Base-by-base conservation (phyloP, 208 protist species). In the Crithidia bombi region DNA sequence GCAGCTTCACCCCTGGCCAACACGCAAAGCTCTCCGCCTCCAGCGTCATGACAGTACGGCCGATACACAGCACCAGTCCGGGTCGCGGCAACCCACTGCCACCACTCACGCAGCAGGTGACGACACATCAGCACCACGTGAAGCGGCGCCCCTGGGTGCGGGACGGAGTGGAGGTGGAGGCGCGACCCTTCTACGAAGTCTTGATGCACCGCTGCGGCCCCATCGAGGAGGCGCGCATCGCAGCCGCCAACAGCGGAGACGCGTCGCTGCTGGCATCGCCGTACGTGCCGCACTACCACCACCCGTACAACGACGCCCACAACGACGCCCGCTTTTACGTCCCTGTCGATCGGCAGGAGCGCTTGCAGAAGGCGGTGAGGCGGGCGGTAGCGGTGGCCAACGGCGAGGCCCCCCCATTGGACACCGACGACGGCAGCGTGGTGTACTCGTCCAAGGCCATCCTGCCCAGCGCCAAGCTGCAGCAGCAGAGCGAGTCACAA, bases 171-270 rank as follows among this genome's bases (percentile, higher is more conserved):
- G 32, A 64, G 17, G 70, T 78, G 35, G 74, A 85, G 49, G 73
- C 66, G 30, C 67, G 65, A 5, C 75, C 83, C 21, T 89, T 89
- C 51, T 89, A 73, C 74, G 61, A 69, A 41, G 69, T 89, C 1
- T 73, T 85, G 21, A 68, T 73, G 65, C 84, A 89, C 78, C 62
- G 39, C 43, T 81, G 73, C 68, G 19, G 17, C 19, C 63, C 52
- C 5, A 50, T 59, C 25, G 63, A 57, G 6, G 59, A 55, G 33
- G 43, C 41, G 5, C 33, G 55, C 51, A 26, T 41, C 23, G 63
- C 58, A 10, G 23, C 51, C 21, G 43, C 46, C 25, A 46, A 11
- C 59, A 23, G 3, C 43, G 63, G 17, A 14, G 50, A 32, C 43
- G 17, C 51, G 25, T 65, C 50, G 36, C 50, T 44, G 26, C 5